Evolutionary conservation across 148 eudicot species (phyloP), one percentile per base, ranked within the genome.

Genomic region (Selenicereus undatus): DNA sequence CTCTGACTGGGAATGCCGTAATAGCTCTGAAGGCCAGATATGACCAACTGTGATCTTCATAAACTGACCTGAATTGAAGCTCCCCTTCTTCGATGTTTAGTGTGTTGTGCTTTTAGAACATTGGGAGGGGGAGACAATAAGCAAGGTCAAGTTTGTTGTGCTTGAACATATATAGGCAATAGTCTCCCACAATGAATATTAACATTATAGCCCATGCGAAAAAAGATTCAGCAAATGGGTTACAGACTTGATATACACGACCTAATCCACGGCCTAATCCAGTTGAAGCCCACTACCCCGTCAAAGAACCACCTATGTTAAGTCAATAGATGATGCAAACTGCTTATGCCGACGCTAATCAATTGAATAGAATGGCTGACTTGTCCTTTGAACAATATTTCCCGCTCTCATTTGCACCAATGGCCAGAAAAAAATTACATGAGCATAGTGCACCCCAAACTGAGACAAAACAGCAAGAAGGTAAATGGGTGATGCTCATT

Each of bases 21-120:
- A 32, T 32, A 32, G 32, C 32, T 32, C 32, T 32, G 1, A 32
- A 32, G 1, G 32, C 32, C 1, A 32, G 32, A 32, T 32, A 32
- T 32, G 32, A 32, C 32, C 32, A 32, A 32, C 32, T 32, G 32
- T 32, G 32, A 32, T 32, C 32, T 22, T 65, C 4, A 73, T 58
- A 84, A 70, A 75, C 79, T 70, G 58, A 93, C 97, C 97, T 95
- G 98, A 84, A 91, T 93, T 35, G 92, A 87, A 12, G 98, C 97
- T 48, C 96, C 98, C 71, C 96, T 94, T 73, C 97, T 89, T 73
- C 98, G 97, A 54, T 93, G 98, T 52, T 91, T 91, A 27, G 93
- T 88, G 75, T 95, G 98, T 66, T 90, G 91, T 52, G 96, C 96
- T 86, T 93, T 95, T 3, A 95, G 32, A 32, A 94, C 97, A 97